These are phyloP conservation scores for Nemania bipapillata DNA, from an alignment of 2,329 filamentous ascomycete genomes.

Conservation along the genomic window DNA sequence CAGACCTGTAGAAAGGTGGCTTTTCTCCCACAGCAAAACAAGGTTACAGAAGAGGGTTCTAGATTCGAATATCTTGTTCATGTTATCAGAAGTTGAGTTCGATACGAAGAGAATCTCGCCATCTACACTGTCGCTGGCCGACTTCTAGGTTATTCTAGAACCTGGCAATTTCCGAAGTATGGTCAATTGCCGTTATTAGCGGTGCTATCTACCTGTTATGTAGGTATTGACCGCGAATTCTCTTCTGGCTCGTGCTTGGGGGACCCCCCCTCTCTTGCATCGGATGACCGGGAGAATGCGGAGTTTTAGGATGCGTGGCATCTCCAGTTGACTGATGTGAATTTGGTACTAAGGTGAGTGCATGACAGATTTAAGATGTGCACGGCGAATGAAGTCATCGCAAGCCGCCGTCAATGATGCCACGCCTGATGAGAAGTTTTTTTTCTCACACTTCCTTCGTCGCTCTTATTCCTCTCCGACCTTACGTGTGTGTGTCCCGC, in stretches of 20 bases:
- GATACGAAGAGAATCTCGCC: constrained; percentile 11
- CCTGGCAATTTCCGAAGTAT: constrained; percentile 3
- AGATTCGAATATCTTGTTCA: background rate
- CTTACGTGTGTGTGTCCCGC: background rate
- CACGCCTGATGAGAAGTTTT: constrained; percentile 7
- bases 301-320: constrained; percentile 33
- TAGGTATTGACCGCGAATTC: background rate
- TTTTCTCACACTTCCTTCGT: background rate
- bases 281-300: constrained; percentile 36
- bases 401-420: constrained; percentile 12
- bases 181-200: background rate
- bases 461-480: constrained; percentile 16
- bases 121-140: constrained; percentile 1
- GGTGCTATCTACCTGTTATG: background rate
- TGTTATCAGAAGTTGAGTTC: constrained; percentile 6
- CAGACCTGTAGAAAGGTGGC: constrained; percentile 9
- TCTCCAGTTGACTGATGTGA: constrained; percentile 24
- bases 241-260: constrained; percentile 24
- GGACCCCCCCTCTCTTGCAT: constrained; percentile 19
- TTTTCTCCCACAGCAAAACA: constrained; percentile 2
- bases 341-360: constrained; percentile 21
- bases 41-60: background rate
- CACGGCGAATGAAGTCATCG: constrained; percentile 16
- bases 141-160: constrained; percentile 25
- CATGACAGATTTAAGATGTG: constrained; percentile 25